Conservation (phyloP, 176 grass and related monocot species). For the Lolium rigidum region DNA sequence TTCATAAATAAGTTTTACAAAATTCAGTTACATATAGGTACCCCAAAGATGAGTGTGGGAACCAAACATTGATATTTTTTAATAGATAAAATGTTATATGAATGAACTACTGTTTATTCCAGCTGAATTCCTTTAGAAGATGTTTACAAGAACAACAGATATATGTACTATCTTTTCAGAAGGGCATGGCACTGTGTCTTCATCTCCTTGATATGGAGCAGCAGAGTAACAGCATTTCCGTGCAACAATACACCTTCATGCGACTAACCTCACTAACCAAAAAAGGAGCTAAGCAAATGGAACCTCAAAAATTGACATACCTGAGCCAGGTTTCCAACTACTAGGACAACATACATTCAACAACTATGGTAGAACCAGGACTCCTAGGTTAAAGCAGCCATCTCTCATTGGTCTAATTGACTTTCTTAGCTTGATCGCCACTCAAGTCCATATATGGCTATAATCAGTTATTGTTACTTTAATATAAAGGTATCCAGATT, state of each 20-base stretch:
- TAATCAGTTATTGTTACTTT: too few relatives aligned
- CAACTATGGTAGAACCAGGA: not conserved
- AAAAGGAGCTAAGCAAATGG: not conserved
- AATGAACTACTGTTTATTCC: not conserved
- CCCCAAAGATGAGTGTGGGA: too few relatives aligned
- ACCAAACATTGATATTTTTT: not conserved
- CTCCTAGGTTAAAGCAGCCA: not conserved
- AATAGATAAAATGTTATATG: not conserved
- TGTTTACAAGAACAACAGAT: not conserved
- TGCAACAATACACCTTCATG: not conserved
- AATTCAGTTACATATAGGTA: not conserved
- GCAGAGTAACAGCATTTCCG: not conserved
- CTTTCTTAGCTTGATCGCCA: not conserved
- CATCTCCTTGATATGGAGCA: not conserved
- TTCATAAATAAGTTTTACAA: not conserved
- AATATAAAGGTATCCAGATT: too few relatives aligned
- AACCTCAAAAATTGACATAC: not conserved
- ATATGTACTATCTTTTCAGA: not conserved
- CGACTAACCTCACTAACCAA: not conserved
- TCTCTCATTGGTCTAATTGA: not conserved
- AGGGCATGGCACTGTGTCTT: not conserved
- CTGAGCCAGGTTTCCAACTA: not conserved
- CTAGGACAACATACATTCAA: not conserved
- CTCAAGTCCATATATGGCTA: not conserved
- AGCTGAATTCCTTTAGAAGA: not conserved